A percentile compares a stretch with the other conserved stretches of the same genome.
These are phyloP conservation scores for Debaryomyces sp. DNA, from an alignment of 1,139 yeast species.

Conservation along the genomic window DNA sequence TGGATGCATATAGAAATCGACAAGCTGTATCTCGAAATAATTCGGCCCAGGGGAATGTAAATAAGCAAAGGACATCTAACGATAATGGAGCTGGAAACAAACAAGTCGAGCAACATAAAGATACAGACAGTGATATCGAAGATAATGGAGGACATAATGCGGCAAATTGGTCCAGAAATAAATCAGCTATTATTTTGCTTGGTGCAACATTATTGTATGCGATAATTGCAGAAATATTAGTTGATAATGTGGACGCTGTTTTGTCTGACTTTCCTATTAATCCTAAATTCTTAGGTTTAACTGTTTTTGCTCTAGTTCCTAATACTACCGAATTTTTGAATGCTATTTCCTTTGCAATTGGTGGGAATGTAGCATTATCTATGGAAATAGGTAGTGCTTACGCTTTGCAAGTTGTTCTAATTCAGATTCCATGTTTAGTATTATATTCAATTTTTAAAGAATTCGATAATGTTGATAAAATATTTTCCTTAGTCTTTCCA, in stretches of 20 bases:
- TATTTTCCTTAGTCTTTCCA: slow-evolving; percentile 88
- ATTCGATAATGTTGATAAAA: slow-evolving; percentile 41
- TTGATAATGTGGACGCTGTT: slow-evolving; percentile 93
- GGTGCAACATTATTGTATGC: slow-evolving; percentile 90
- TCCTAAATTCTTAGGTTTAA: slow-evolving; percentile 89
- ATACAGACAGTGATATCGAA: slow-evolving; percentile 30
- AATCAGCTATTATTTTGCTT: slow-evolving; percentile 81
- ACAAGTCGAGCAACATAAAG: slow-evolving; percentile 6
- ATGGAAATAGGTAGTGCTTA: slow-evolving; percentile 99
- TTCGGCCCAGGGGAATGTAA: neutral
- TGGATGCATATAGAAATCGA: slow-evolving; percentile 22
- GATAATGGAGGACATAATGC: slow-evolving; percentile 85
- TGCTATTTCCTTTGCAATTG: slow-evolving; percentile 94
- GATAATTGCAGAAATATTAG: slow-evolving; percentile 90
- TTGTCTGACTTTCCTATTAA: slow-evolving; percentile 73
- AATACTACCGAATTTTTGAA: slow-evolving; percentile 95
- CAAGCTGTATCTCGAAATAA: slow-evolving; percentile 3
- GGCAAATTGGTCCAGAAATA: slow-evolving; percentile 92
- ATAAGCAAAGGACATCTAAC: neutral
- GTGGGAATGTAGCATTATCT: slow-evolving; percentile 93
- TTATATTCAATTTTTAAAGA: slow-evolving; percentile 64
- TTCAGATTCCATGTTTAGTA: slow-evolving; percentile 92
- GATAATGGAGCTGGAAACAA: neutral
- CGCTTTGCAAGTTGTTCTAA: slow-evolving; percentile 92
- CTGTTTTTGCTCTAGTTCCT: slow-evolving; percentile 94